These are phyloP conservation scores for Picea mariana DNA, from an alignment of 83 land plant species.

Conservation along the genomic window DNA sequence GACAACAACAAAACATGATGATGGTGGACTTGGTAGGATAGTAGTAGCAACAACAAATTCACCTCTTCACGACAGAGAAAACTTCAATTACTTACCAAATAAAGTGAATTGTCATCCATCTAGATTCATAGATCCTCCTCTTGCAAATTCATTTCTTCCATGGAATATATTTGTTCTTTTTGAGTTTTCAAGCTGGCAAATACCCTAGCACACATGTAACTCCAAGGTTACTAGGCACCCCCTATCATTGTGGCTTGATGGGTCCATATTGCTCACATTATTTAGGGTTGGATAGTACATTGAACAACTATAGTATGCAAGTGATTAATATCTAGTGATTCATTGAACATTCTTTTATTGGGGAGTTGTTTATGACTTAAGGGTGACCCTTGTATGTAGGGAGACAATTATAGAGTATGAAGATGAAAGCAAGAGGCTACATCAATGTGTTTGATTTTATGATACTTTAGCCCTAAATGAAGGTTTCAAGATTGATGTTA, in stretches of 20 bases:
- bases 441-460: constrained; percentile 86
- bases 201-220: background rate
- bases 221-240: too few relatives aligned
- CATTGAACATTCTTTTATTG: background rate
- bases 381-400: constrained; percentile 31
- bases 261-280: too few relatives aligned
- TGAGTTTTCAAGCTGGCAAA: background rate
- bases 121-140: constrained; percentile 83
- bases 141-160: constrained; percentile 35
- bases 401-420: constrained; percentile 77
- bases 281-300: too few relatives aligned
- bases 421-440: constrained; percentile 89
- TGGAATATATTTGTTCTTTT: background rate
- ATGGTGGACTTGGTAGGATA: too few relatives aligned
- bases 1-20: constrained; percentile 17
- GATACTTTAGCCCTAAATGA: constrained; percentile 77
- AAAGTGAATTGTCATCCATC: constrained; percentile 90
- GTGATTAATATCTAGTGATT: too few relatives aligned
- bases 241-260: too few relatives aligned
- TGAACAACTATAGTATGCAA: too few relatives aligned
- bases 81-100: constrained; percentile 76
- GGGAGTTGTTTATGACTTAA: background rate
- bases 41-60: constrained; percentile 42
- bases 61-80: constrained; percentile 64
- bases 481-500: constrained; percentile 85